These are phyloP conservation scores for Lentinula sp. DNA, from an alignment of 768 basidiomycete genomes.

Conservation along the genomic window DNA sequence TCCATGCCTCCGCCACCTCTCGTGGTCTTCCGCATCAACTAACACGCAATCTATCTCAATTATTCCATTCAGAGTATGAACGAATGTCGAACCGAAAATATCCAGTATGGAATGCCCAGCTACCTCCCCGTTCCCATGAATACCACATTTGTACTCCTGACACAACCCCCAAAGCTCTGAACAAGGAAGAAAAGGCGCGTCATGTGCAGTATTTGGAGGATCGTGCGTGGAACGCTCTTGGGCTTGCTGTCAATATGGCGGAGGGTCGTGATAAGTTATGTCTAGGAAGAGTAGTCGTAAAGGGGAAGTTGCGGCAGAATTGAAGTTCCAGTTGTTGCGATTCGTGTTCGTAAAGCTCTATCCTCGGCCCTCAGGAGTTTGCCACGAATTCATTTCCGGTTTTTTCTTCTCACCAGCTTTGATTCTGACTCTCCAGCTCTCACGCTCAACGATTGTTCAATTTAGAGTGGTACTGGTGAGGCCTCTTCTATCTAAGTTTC, in stretches of 20 bases:
- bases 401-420: no score
- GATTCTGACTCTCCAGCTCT: no score
- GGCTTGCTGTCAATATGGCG: constrained; percentile 52
- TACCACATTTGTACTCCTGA: constrained; percentile 14
- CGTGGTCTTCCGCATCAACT: constrained; percentile 58
- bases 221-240: constrained; percentile 39
- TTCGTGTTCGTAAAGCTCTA: no score
- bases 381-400: no score
- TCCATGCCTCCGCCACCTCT: constrained; percentile 56
- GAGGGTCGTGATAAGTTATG: constrained; percentile 47
- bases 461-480: no score
- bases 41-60: constrained; percentile 47
- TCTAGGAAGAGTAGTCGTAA: constrained; percentile 39
- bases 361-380: no score
- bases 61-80: constrained; percentile 29
- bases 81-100: constrained; percentile 19
- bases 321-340: not conserved
- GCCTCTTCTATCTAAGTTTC: no score
- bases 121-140: constrained; percentile 11
- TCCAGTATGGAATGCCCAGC: constrained; percentile 32
- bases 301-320: constrained; percentile 7
- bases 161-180: constrained; percentile 7
- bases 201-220: constrained; percentile 24
- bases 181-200: constrained; percentile 14
- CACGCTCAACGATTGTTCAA: no score